Conservation (phyloP, 2,329 filamentous ascomycete genomes). For the Drechslerella dactyloides region DNA sequence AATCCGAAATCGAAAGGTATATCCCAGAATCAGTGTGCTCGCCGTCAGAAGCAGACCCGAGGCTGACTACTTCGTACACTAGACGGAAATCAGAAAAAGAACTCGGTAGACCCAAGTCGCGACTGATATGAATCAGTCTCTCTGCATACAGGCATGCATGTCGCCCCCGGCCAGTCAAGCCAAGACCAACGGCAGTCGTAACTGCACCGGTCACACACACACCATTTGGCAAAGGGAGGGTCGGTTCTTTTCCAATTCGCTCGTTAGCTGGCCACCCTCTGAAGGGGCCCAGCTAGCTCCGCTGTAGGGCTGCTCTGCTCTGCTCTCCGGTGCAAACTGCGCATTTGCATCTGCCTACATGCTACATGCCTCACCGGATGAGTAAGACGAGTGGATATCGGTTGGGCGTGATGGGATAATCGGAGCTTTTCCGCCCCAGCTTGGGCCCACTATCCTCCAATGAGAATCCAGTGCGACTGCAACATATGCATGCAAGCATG, state of each 20-base stretch:
- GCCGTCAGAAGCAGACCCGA: background rate
- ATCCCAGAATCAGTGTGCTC: no score
- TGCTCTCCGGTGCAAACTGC: background rate
- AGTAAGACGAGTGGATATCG: slow-evolving; percentile 32
- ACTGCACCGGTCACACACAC: background rate
- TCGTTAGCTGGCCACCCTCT: slow-evolving; percentile 14
- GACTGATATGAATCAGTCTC: background rate
- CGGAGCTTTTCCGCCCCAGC: slow-evolving; percentile 20
- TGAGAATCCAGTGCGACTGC: background rate
- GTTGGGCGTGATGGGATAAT: slow-evolving; percentile 9
- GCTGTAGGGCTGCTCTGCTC: slow-evolving; percentile 22
- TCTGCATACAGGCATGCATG: background rate
- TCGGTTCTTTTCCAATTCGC: slow-evolving; percentile 11
- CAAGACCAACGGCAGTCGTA: slow-evolving; percentile 8
- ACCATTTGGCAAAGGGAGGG: background rate
- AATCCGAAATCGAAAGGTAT: no score
- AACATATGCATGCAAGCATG: background rate
- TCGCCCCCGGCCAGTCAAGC: background rate
- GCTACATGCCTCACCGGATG: slow-evolving; percentile 15
- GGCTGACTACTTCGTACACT: background rate
- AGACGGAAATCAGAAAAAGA: background rate
- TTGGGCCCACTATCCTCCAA: slow-evolving; percentile 3
- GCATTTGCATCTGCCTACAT: slow-evolving; percentile 39
- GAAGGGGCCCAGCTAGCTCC: background rate
- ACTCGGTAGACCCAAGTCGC: slow-evolving; percentile 1